Evolutionary conservation across 495 filamentous ascomycete species (phyloP), one percentile per base, ranked within the genome.

Genomic region (Lophiotrema nucula): DNA sequence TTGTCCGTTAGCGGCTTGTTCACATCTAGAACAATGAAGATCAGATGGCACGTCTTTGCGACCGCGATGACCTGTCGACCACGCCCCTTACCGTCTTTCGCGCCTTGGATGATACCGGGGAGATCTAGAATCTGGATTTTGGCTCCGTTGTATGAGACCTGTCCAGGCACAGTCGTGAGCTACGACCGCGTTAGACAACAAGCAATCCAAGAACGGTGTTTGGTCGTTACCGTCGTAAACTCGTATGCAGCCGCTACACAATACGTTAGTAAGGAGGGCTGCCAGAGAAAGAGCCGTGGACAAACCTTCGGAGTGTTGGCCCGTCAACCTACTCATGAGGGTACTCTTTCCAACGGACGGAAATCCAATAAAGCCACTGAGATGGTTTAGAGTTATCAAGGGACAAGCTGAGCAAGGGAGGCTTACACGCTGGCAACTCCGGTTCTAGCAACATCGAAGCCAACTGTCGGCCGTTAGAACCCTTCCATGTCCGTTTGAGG

Each of bases 101-200:
- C 93, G 67, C 93, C 93, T 74, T 97, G 87, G 62, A 98, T 98
- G 69, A 98, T 98, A 83, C 93, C 93, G 8, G 93, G 93, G 64
- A 98, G 80, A 84, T 98, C 93, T 39, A 98, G 86, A 81, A 98
- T 98, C 74, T 98, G 93, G 66, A 98, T 89, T 67, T 95, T 95
- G 28, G 93, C 93, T 53, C 92, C 93, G 71, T 97, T 97, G 74
- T 97, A 97, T 66, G 87, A 74, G 42, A 98, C 92, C 78, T 97
- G 95, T 44, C 93, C 93, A 47, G 93, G 93, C 24, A 98, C 93
- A 48, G 92, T 96, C 41, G 93, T 98, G 67, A 98, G 80, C 69
- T 72, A 52, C 18, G 39, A 44, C 18, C 39, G 11, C 4, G 53
- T 69, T 43, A 67, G 69, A 37, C 3, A 35, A 18, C n/a, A 44